Base-by-base conservation (phyloP, 2,329 filamentous ascomycete species). In the Alternaria brassicicola region DNA sequence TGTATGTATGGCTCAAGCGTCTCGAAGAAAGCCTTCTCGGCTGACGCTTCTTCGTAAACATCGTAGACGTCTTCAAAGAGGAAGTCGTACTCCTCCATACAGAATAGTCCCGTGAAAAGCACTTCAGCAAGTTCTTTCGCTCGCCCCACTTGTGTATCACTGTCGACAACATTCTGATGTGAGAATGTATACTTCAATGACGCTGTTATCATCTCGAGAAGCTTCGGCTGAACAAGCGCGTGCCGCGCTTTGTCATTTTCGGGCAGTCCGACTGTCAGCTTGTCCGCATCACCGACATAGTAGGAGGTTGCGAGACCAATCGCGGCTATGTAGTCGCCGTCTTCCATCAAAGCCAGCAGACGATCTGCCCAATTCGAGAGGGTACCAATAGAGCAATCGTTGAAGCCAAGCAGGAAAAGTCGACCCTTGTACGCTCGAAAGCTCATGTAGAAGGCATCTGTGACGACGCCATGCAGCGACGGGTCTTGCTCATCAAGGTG, bases 371-470 rank as follows among this genome's bases (percentile, higher is more conserved):
- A 99, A 67, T 99, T 99, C 0, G 95, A 98, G 31, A 99, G 79
- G 4, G 90, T 91, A 2, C 95, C 95, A 46, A 98, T 91, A 0
- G 92, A 92, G 38, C 97, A 82, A 72, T 98, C 94, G 71, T 94
- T 95, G 79, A 94, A 93, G n/a, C 95, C 93, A 8, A 99, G 83
- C 4, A 98, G 80, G 72, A 99, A 99, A 33, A 97, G 83, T 28
- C 94, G 87, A 5, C 95, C 93, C 77, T 98, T 99, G 79, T 98
- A 99, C 3, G 92, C 86, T 71, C 91, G 92, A 78, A 98, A 94
- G 77, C 94, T 97, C 92, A 98, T 98, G 74, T 94, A 94, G 69
- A 97, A 99, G 0, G 93, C 95, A 81, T 99, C 95, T 7, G 94
- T 94, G 46, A 98, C 92, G 8, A 98, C 93, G 2, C 94, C 94